Evolutionary conservation across 371 early-diverging fungal genomes (phyloP).

Genomic region (Mortierella sp.): DNA sequence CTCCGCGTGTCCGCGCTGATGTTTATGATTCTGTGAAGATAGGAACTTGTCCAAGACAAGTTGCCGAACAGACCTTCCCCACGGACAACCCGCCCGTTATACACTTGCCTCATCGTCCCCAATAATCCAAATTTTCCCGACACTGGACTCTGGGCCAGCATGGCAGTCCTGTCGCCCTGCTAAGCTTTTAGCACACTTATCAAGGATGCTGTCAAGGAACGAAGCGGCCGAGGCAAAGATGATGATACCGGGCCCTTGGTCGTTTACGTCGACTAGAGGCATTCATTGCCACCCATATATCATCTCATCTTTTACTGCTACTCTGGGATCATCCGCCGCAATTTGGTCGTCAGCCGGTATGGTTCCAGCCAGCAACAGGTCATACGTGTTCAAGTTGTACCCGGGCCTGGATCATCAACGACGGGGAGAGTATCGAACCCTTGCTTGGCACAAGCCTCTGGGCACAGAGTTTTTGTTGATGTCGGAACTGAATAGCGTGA

Average conservation of each 20-base stretch:
- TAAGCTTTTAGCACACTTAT: not conserved
- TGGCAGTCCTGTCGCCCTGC: not conserved
- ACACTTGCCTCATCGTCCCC: not conserved
- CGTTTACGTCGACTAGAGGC: not conserved
- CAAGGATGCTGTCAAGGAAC: not conserved
- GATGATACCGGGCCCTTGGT: not conserved
- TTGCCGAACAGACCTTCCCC: not conserved
- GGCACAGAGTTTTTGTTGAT: not conserved
- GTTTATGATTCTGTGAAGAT: not conserved
- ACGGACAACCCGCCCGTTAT: not conserved
- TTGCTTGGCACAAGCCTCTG: constrained; percentile 1
- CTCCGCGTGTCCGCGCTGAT: too few relatives aligned
- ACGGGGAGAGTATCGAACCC: not conserved
- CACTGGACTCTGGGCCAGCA: not conserved
- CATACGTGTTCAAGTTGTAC: not conserved
- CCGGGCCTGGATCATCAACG: not conserved
- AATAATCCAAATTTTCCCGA: not conserved
- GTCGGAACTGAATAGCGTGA: not conserved
- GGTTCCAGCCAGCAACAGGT: not conserved
- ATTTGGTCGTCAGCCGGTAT: not conserved
- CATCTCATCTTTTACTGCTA: not conserved
- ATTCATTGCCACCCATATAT: not conserved
- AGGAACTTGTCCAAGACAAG: not conserved
- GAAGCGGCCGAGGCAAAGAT: not conserved
- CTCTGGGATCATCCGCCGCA: not conserved